Conservation (phyloP, 1,284 basidiomycete genomes). For the Pulveroboletus sp. region DNA sequence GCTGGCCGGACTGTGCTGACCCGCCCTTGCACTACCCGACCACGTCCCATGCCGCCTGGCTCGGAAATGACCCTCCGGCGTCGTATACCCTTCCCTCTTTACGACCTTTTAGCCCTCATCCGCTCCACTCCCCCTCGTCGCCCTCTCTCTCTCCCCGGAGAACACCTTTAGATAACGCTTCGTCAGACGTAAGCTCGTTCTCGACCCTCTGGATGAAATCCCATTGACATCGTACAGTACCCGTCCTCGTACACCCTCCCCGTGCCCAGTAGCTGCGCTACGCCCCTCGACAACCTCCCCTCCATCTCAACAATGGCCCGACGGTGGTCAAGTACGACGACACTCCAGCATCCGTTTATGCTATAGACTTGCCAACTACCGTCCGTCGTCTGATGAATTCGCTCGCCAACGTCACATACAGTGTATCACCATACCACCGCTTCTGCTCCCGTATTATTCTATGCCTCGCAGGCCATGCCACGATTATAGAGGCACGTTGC, state of each 20-base stretch:
- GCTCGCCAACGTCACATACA: constrained; percentile 6
- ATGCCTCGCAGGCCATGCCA: constrained; percentile 5
- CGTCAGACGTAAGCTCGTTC: constrained; percentile 26
- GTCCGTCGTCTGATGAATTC: constrained; percentile 6
- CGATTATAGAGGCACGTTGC: constrained; percentile 3
- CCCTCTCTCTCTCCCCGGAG: constrained; percentile 26
- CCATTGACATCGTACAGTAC: constrained; percentile 21
- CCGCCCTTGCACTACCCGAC: constrained; percentile 20
- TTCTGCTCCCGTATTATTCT: constrained; percentile 9
- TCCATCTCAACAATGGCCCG: constrained; percentile 34
- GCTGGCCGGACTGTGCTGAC: constrained; percentile 26
- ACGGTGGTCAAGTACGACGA: constrained; percentile 30
- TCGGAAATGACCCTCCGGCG: constrained; percentile 27
- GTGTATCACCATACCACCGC: constrained; percentile 16
- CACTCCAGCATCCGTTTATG: constrained; percentile 32
- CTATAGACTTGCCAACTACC: constrained; percentile 24
- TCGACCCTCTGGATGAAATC: not conserved
- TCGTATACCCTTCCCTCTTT: constrained; percentile 31
- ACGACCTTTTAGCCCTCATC: constrained; percentile 28
- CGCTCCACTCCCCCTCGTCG: constrained; percentile 27
- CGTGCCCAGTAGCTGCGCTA: constrained; percentile 26
- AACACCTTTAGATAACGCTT: constrained; percentile 21
- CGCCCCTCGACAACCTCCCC: constrained; percentile 31
- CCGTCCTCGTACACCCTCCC: constrained; percentile 24
- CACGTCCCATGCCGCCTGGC: constrained; percentile 27